These are phyloP conservation scores for Cymodocea nodosa DNA, from an alignment of 116 monocot genomes.

Conservation along the genomic window DNA sequence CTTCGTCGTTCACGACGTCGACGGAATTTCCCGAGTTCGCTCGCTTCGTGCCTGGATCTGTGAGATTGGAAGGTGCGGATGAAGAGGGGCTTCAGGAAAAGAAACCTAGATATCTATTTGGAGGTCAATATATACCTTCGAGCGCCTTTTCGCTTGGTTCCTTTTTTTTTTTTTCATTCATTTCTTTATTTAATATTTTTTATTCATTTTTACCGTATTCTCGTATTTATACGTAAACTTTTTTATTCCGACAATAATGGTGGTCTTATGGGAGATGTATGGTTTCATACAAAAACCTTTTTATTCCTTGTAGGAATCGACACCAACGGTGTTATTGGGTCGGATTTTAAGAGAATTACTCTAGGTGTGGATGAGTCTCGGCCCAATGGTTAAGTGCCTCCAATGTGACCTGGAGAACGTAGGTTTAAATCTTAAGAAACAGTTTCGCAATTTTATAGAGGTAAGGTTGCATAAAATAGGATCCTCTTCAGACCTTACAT, in stretches of 20 bases:
- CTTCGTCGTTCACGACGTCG: slow-evolving; percentile 2
- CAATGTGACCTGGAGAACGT: no score
- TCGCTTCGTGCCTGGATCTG: neutral
- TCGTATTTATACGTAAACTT: neutral
- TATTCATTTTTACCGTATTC: neutral
- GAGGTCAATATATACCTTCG: slow-evolving; percentile 9
- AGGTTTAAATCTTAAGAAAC: no score
- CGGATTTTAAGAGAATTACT: no score
- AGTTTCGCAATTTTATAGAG: no score
- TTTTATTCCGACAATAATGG: neutral
- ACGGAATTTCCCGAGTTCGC: neutral
- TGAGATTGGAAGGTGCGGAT: neutral
- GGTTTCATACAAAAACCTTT: neutral
- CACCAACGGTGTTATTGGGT: no score
- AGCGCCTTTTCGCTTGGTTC: neutral
- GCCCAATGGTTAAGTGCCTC: no score
- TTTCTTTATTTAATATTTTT: neutral
- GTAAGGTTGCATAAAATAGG: no score
- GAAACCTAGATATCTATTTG: slow-evolving; percentile 18
- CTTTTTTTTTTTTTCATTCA: neutral
- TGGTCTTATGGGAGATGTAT: neutral
- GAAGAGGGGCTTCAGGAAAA: neutral
- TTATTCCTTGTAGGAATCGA: no score
- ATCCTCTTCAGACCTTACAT: no score
- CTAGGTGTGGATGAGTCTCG: no score